Conservation (phyloP, 2,329 filamentous ascomycete species). For the Claviceps sorghi region DNA sequence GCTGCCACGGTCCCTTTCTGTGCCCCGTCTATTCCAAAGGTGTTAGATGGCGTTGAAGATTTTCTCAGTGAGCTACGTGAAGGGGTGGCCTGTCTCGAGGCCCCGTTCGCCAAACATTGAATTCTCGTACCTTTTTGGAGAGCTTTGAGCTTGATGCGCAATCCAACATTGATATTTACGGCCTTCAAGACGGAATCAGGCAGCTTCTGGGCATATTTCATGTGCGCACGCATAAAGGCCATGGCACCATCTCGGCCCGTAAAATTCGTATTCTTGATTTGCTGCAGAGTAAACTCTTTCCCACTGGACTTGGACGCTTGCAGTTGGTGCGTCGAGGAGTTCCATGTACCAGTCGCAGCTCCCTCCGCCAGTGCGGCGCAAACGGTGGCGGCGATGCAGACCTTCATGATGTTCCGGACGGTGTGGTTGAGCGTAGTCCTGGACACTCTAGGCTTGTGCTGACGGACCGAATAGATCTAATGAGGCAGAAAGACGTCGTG, state of each 20-base stretch:
- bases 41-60: neutral
- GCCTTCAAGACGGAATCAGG: constrained; percentile 15
- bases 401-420: constrained; percentile 1
- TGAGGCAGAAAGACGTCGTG: neutral
- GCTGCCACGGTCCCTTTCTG: constrained; percentile 13
- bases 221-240: constrained; percentile 18
- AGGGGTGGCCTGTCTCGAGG: neutral
- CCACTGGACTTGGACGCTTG: neutral
- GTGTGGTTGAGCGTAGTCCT: neutral
- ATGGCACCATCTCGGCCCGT: constrained; percentile 17
- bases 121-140: constrained; percentile 2
- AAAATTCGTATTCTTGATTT: constrained; percentile 22
- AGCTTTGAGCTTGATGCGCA: constrained; percentile 12
- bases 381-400: constrained; percentile 1
- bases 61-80: neutral
- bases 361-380: constrained; percentile 6
- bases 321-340: neutral
- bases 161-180: constrained; percentile 10
- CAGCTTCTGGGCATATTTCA: constrained; percentile 22
- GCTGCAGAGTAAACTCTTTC: constrained; percentile 15
- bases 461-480: neutral
- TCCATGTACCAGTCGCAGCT: neutral
- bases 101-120: neutral
- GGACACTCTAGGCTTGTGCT: neutral
- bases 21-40: constrained; percentile 1